phyloP scores from a whole-genome alignment of 31 red algal species.

The Bonnemaisonia californica region DNA sequence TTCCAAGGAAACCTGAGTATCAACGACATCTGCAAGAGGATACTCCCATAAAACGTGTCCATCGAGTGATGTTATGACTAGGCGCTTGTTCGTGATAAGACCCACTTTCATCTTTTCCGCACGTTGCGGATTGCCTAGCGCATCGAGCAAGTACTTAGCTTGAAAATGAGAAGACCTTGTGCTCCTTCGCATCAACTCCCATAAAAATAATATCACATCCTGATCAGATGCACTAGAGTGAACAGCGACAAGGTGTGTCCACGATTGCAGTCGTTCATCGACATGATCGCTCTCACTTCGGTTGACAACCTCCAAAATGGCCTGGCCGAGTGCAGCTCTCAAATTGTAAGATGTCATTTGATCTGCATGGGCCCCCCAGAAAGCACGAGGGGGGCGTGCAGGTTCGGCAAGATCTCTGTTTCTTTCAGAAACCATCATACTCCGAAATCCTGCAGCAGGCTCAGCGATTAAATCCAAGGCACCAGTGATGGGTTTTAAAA shows the following conservation, averaged over 20 bases:
- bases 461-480: conserved; percentile 96
- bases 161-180: conserved; percentile 59
- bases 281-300: conserved; percentile 49
- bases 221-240: conserved; percentile 51
- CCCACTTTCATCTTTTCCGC: conserved; percentile 86
- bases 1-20: conserved; percentile 75
- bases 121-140: conserved; percentile 68
- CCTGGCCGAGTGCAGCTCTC: conserved; percentile 69
- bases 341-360: conserved; percentile 85
- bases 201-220: conserved; percentile 73
- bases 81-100: conserved; percentile 71
- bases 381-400: conserved; percentile 79
- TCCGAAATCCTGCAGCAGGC: conserved; percentile 90
- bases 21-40: conserved; percentile 75
- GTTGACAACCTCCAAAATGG: conserved; percentile 78
- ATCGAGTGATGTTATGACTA: conserved; percentile 89
- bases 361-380: conserved; percentile 73
- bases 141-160: conserved; percentile 59
- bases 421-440: conserved; percentile 87
- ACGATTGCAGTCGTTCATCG: conserved; percentile 50
- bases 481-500: conserved; percentile 93
- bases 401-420: conserved; percentile 75
- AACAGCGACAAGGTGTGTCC: conserved; percentile 79
- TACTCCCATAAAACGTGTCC: conserved; percentile 87
- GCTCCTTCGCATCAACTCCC: conserved; percentile 65